Conservation (phyloP, 371 early-diverging fungal genomes). For the Syncephalastrum sp. region DNA sequence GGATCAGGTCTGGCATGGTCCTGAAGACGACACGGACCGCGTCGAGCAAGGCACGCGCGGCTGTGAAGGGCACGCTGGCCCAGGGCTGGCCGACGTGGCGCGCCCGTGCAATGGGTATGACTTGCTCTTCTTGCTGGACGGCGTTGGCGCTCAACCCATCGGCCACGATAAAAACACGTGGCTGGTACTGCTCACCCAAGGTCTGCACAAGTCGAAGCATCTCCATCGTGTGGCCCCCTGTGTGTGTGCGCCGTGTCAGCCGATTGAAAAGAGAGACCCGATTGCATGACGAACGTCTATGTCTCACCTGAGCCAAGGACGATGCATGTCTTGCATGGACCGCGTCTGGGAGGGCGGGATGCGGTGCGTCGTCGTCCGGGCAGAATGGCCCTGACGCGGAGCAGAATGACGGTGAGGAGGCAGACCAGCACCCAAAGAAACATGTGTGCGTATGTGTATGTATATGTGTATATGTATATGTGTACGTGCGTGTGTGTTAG, state of each 20-base stretch:
- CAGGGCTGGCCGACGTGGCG: slow-evolving; percentile 74
- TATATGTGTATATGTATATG: too few relatives aligned
- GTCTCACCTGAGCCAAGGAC: slow-evolving; percentile 47
- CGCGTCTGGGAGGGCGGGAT: background rate
- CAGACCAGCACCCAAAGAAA: too few relatives aligned
- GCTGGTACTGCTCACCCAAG: slow-evolving; percentile 51
- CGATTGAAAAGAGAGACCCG: slow-evolving; percentile 3
- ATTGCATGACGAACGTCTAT: slow-evolving; percentile 2
- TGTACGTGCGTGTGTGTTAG: too few relatives aligned
- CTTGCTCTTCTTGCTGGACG: slow-evolving; percentile 40
- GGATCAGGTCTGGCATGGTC: slow-evolving; percentile 58
- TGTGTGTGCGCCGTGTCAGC: slow-evolving; percentile 9
- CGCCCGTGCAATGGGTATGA: slow-evolving; percentile 58
- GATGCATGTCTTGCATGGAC: slow-evolving; percentile 32
- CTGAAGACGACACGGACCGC: slow-evolving; percentile 35
- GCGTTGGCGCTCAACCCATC: slow-evolving; percentile 66
- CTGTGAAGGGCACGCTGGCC: slow-evolving; percentile 57
- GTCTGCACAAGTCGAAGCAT: slow-evolving; percentile 67
- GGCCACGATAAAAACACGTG: slow-evolving; percentile 65
- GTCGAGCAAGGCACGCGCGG: slow-evolving; percentile 38
- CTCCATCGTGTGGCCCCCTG: slow-evolving; percentile 79
- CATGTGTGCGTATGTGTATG: too few relatives aligned
- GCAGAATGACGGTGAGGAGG: too few relatives aligned
- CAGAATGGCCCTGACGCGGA: background rate
- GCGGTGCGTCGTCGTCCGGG: slow-evolving; percentile 1